Percentiles rank a stretch among this genome's conserved stretches.
Conservation (phyloP, 1,284 basidiomycete species). For the Puccinia horiana region DNA sequence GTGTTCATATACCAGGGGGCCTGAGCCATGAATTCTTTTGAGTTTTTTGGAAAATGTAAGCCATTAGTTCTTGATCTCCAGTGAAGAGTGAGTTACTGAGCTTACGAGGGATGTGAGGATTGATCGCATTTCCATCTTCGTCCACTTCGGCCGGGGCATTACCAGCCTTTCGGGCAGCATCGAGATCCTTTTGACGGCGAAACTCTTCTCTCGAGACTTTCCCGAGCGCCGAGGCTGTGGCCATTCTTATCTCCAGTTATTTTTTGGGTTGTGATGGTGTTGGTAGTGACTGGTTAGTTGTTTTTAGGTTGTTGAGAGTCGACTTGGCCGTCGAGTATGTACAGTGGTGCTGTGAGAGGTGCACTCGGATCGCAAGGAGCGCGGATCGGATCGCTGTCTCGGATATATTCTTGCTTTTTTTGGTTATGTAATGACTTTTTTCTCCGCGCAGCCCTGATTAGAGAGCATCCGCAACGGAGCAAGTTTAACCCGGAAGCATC, state of each 20-base stretch:
- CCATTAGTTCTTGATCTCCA: background rate
- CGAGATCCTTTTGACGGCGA: conserved; percentile 89
- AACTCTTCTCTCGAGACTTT: conserved; percentile 92
- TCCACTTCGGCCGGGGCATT: conserved; percentile 93
- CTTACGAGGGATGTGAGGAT: conserved; percentile 95
- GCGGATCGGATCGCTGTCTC: background rate
- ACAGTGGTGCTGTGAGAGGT: background rate
- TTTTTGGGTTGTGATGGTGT: background rate
- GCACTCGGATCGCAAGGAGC: background rate
- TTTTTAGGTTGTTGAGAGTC: background rate
- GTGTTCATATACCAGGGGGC: conserved; percentile 98
- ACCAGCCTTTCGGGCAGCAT: conserved; percentile 89
- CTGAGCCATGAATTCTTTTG: conserved; percentile 66
- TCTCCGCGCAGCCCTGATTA: no score
- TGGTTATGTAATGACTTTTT: background rate
- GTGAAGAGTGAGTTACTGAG: background rate
- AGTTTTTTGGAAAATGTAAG: conserved; percentile 66
- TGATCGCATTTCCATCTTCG: conserved; percentile 90
- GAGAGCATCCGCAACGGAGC: background rate
- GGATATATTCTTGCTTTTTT: background rate
- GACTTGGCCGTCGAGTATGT: background rate
- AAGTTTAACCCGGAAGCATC: no score
- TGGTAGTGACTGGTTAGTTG: background rate
- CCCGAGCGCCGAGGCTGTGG: conserved; percentile 64
- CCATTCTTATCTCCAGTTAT: conserved; percentile 34